These are phyloP conservation scores for Xylaria intraflava DNA, from an alignment of 495 filamentous ascomycete genomes.

Conservation along the genomic window DNA sequence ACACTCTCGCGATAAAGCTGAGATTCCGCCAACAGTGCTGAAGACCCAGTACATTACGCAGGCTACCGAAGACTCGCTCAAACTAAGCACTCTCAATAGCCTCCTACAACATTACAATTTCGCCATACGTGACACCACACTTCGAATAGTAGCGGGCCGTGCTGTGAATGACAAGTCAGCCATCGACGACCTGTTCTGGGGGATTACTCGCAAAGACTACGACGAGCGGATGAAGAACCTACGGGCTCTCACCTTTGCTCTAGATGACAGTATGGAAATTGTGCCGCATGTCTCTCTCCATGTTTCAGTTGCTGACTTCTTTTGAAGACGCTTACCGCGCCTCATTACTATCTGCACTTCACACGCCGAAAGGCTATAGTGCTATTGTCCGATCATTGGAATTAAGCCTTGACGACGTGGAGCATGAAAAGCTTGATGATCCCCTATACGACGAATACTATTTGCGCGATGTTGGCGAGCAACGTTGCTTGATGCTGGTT, in stretches of 20 bases:
- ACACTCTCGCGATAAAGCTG: constrained; percentile 41
- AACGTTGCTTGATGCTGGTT: constrained; percentile 43
- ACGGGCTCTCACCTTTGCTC: constrained; percentile 38
- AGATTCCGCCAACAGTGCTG: constrained; percentile 40
- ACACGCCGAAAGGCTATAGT: constrained; percentile 39
- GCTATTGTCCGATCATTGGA: constrained; percentile 49
- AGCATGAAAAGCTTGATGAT: constrained; percentile 42
- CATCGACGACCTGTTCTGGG: constrained; percentile 40
- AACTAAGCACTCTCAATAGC: constrained; percentile 42
- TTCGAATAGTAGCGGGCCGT: constrained; percentile 47
- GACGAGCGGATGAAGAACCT: constrained; percentile 44
- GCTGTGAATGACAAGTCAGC: constrained; percentile 40
- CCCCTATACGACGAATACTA: constrained; percentile 46
- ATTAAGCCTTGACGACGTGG: constrained; percentile 40
- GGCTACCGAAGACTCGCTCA: constrained; percentile 51
- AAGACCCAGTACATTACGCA: constrained; percentile 55
- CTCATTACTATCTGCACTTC: constrained; percentile 22
- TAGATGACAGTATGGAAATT: constrained; percentile 29
- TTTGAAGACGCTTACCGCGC: constrained; percentile 17
- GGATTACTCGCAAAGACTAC: constrained; percentile 45
- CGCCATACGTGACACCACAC: constrained; percentile 44
- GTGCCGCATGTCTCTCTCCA: background rate
- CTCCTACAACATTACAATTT: constrained; percentile 48
- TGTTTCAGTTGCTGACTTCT: constrained; percentile 5
- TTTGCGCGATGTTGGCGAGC: constrained; percentile 46